These are phyloP conservation scores for Euryodendron excelsum DNA, from an alignment of 148 eudicot species.

Conservation along the genomic window DNA sequence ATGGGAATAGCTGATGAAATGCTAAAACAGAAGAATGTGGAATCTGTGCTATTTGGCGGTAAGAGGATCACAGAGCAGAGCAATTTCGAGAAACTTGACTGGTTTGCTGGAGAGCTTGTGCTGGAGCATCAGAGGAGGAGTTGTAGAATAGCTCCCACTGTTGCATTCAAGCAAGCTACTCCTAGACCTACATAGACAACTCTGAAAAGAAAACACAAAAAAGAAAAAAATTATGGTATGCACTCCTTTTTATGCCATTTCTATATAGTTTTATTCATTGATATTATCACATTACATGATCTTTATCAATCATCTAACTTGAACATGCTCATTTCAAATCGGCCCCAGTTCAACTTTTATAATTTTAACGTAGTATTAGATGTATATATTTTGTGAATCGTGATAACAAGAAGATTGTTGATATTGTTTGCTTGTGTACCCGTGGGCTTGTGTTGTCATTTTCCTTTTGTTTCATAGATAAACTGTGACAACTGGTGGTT, in stretches of 20 bases:
- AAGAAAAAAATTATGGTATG: constrained; percentile 23
- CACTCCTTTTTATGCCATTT: not conserved
- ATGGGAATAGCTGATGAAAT: constrained; percentile 73
- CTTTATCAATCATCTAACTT: too few relatives aligned
- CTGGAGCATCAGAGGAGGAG: constrained; percentile 90
- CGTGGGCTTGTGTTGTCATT: not conserved
- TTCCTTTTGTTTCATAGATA: too few relatives aligned
- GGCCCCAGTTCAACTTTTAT: not conserved
- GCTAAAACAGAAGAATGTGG: constrained; percentile 90
- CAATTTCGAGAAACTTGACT: constrained; percentile 84
- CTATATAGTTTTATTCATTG: too few relatives aligned
- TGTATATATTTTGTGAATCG: constrained; percentile 1
- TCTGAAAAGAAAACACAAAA: not conserved
- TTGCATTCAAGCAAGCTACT: constrained; percentile 76
- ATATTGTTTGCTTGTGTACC: not conserved
- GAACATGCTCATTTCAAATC: not conserved
- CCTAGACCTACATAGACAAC: constrained; percentile 33
- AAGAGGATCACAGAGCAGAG: constrained; percentile 72
- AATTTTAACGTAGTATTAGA: too few relatives aligned
- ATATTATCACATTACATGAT: too few relatives aligned
- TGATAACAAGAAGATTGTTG: constrained; percentile 17
- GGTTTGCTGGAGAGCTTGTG: constrained; percentile 88
- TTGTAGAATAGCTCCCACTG: constrained; percentile 91
- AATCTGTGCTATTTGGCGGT: constrained; percentile 79
- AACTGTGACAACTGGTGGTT: too few relatives aligned